Conservation (phyloP, 2,329 filamentous ascomycete genomes). For the Fusarium nanum region DNA sequence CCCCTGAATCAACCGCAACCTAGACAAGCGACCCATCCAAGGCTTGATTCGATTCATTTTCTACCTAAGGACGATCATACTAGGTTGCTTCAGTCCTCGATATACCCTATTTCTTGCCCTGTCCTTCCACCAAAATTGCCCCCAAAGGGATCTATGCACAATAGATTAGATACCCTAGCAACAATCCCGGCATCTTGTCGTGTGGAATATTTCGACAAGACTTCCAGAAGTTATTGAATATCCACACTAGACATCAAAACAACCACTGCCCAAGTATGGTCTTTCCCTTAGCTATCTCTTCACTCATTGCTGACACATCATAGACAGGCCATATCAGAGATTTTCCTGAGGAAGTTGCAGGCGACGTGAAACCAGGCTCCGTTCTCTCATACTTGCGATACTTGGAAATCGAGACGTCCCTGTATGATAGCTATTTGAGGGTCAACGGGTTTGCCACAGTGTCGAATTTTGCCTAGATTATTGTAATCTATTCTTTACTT, state of each 20-base stretch:
- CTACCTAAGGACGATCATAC: not conserved
- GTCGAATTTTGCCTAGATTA: not conserved
- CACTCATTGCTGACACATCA: not conserved
- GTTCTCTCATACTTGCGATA: not conserved
- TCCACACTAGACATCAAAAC: not conserved
- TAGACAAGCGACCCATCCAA: not conserved
- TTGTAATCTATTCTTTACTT: not conserved
- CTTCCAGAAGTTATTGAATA: not conserved
- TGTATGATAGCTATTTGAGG: not conserved
- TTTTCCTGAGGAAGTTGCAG: not conserved
- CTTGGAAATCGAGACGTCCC: not conserved
- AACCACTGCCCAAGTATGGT: not conserved
- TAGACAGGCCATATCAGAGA: not conserved
- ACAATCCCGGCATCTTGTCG: conserved; percentile 11
- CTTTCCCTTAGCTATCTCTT: not conserved
- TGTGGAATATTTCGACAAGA: conserved; percentile 14
- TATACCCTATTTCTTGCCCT: not conserved
- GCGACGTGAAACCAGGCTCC: not conserved
- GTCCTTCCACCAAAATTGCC: not conserved
- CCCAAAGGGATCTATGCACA: conserved; percentile 10
- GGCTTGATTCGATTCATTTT: not conserved
- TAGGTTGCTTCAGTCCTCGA: not conserved
- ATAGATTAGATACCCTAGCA: conserved; percentile 14
- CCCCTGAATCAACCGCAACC: conserved; percentile 7
- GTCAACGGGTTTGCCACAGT: not conserved